Base-by-base conservation (phyloP, 345 rosid species). In the Populus ilicifolia region DNA sequence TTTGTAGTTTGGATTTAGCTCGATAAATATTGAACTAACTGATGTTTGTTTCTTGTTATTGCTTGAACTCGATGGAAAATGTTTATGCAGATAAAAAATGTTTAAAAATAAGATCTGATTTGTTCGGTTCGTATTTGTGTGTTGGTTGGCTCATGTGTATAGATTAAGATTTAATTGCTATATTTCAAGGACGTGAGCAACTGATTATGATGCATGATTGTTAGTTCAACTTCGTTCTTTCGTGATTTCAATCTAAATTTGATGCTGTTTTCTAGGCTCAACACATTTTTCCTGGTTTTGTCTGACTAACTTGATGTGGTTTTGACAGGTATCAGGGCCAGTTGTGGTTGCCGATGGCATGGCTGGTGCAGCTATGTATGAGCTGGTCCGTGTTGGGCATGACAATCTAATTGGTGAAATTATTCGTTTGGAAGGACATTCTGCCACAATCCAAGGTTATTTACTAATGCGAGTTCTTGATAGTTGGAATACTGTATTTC, bases 331-430 rank as follows among this genome's bases (percentile, higher is more conserved):
- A 10, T 96, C 99, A 69, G 99, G 99, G 59, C 99, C 99, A 1
- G 99, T 96, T 38, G 98, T 96, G 69, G 87, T 96, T 69, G 99
- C 99, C 2, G 99, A 96, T 87, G 99, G 99, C 80, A 96, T 96
- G 99, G 97, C 90, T 27, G 99, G 99, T 73, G 99, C 99, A 77
- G 99, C 99, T 70, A 96, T 96, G 99, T 94, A 96, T 75, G 99
- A 96, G 83, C 86, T 96, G 62, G 99, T 96, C 73, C 99, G 99
- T 79, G 99, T 96, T 36, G 99, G 99, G 2, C 90, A 96, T 85
- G 98, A 96, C 86, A 91, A 92, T 35, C 83, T 94, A 78, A 96
- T 96, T 38, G 99, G 99, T 75, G 99, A 96, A 85, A 96, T 96
- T 78, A 96, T 96, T 69, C 90, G 99, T 67, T 85, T 96, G 85